Evolutionary conservation across 495 filamentous ascomycete genomes (phyloP).

Genomic region (Penicillium dipodomyicola): DNA sequence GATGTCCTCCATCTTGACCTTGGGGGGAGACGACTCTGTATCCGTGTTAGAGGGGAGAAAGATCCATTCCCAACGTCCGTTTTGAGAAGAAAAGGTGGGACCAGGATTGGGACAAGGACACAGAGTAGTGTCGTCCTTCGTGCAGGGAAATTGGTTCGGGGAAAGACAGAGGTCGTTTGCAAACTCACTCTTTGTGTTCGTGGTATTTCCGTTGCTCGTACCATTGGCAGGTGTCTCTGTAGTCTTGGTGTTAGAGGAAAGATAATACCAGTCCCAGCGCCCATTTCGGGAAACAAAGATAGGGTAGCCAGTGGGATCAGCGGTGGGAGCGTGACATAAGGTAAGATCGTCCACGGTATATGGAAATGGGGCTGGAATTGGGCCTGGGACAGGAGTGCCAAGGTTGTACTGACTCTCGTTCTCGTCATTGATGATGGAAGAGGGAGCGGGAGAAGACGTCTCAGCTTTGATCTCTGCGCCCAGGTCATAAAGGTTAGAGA

Average conservation of each 20-base stretch:
- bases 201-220: neutral
- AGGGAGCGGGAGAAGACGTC: neutral
- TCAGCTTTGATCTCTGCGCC: neutral
- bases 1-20: neutral
- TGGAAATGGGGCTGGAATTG: neutral
- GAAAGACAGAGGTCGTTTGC: no score
- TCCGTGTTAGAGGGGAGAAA: constrained; percentile 2
- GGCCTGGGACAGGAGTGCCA: neutral
- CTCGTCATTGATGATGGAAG: neutral
- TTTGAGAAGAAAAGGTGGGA: neutral
- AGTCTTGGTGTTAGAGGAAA: neutral
- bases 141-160: neutral
- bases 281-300: constrained; percentile 2
- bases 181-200: neutral
- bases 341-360: neutral
- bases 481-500: neutral
- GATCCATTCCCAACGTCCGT: neutral
- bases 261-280: constrained; percentile 1
- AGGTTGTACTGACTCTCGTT: neutral
- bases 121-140: neutral
- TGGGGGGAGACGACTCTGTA: neutral
- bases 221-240: neutral
- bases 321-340: neutral
- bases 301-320: neutral
- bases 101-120: neutral